Evolutionary conservation across 2,329 filamentous ascomycete species (phyloP).

Genomic region (Passalora sequoiae): DNA sequence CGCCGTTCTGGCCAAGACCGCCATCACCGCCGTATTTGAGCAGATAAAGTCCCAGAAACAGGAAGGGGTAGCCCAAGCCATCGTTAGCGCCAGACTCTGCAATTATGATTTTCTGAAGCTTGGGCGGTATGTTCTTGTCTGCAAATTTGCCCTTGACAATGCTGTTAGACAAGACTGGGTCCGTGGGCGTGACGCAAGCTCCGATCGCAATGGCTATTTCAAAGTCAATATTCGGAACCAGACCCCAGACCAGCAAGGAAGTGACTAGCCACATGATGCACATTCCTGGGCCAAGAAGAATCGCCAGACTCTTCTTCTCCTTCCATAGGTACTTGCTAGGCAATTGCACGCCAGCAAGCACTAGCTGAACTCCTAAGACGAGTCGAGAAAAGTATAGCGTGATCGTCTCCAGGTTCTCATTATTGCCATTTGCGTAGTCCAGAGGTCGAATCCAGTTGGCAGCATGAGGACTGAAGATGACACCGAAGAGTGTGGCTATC

Average conservation of each 20-base stretch:
- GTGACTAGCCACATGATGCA: conserved; percentile 78
- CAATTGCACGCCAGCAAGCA: conserved; percentile 81
- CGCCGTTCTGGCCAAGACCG: conserved; percentile 52
- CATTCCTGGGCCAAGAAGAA: conserved; percentile 82
- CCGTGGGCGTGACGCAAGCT: conserved; percentile 86
- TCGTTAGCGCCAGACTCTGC: conserved; percentile 83
- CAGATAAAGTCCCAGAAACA: conserved; percentile 78
- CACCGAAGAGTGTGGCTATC: conserved; percentile 73
- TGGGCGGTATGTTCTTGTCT: conserved; percentile 78
- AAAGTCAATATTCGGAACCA: conserved; percentile 67
- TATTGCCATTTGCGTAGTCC: conserved; percentile 62
- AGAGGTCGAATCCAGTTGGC: conserved; percentile 68
- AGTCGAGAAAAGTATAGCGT: conserved; percentile 81
- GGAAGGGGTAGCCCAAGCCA: conserved; percentile 80
- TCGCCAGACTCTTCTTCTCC: conserved; percentile 69
- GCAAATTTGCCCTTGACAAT: conserved; percentile 94
- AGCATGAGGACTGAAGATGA: conserved; percentile 72
- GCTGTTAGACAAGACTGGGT: conserved; percentile 79
- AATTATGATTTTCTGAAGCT: conserved; percentile 64
- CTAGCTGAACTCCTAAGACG: conserved; percentile 83
- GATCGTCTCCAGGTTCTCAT: conserved; percentile 60
- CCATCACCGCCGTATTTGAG: conserved; percentile 67
- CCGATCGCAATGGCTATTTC: conserved; percentile 75
- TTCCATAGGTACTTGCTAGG: conserved; percentile 73
- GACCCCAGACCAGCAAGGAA: conserved; percentile 69